These are phyloP conservation scores for Ophiostoma ulmi DNA, from an alignment of 2,329 filamentous ascomycete species.

Conservation along the genomic window DNA sequence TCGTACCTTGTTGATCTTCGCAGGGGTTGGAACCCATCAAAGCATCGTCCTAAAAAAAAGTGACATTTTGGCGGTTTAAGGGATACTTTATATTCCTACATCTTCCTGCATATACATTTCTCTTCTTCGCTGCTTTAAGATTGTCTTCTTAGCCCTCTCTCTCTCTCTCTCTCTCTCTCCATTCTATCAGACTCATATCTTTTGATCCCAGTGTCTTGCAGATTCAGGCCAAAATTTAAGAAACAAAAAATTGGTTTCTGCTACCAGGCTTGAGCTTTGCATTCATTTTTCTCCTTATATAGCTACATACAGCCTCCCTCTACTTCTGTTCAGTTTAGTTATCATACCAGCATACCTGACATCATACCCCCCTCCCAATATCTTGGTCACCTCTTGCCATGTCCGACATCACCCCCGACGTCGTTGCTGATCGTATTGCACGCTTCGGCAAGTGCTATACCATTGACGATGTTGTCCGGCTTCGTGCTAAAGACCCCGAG, in stretches of 20 bases:
- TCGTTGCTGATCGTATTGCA: conserved; percentile 31
- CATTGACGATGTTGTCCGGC: conserved; percentile 40
- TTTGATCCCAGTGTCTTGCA: background rate
- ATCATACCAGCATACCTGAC: background rate
- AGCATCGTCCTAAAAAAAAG: too few species aligned
- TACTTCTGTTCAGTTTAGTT: background rate
- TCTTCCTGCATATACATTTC: background rate
- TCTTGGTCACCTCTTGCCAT: conserved; percentile 24
- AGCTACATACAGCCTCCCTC: background rate
- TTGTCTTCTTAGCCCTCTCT: background rate
- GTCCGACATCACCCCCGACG: conserved; percentile 31
- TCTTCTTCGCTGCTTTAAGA: background rate
- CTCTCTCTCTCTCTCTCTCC: background rate
- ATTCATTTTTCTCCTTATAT: background rate
- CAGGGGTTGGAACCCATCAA: too few species aligned
- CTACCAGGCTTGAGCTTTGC: background rate
- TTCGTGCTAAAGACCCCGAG: conserved; percentile 36
- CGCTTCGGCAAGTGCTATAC: conserved; percentile 39
- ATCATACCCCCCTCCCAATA: background rate
- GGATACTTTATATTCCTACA: background rate
- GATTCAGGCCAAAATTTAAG: background rate
- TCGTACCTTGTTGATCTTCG: too few species aligned
- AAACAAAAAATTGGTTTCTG: background rate
- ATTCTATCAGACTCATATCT: background rate
- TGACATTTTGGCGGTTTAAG: too few species aligned